A percentile compares a stretch with the other conserved stretches of the same genome.
Evolutionary conservation across 306 rosid species (phyloP).

Genomic region (Quercus gilva): DNA sequence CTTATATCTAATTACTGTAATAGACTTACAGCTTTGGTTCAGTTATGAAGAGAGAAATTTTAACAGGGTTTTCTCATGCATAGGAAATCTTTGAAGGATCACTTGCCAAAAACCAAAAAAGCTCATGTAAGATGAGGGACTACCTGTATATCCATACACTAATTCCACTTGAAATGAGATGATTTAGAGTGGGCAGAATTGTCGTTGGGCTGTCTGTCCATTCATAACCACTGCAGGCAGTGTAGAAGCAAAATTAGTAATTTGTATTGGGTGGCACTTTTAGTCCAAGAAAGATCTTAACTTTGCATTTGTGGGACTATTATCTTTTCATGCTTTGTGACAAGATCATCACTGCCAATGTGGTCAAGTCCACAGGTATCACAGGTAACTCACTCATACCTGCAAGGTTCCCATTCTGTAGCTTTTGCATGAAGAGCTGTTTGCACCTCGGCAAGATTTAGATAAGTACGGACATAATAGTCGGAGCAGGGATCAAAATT

Average conservation of each 20-base stretch:
- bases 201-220: conserved; percentile 44
- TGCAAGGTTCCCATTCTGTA: conserved; percentile 45
- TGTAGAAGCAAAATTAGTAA: not conserved
- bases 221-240: conserved; percentile 26
- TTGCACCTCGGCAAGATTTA: conserved; percentile 56
- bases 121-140: not conserved
- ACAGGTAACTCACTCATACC: conserved; percentile 26
- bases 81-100: not conserved
- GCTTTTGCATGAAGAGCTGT: conserved; percentile 48
- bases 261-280: not conserved
- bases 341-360: too few species aligned
- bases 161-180: conserved; percentile 32
- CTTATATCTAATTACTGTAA: too few species aligned
- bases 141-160: conserved; percentile 31
- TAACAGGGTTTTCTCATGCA: not conserved
- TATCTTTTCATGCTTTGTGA: too few species aligned
- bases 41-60: not conserved
- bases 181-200: conserved; percentile 28
- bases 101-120: not conserved
- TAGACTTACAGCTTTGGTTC: not conserved
- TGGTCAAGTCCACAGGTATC: too few species aligned
- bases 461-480: conserved; percentile 31
- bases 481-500: conserved; percentile 56
- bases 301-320: too few species aligned
- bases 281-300: not conserved